These are phyloP conservation scores for Goffeauzyma gilvescens DNA, from an alignment of 768 basidiomycete genomes.

Conservation along the genomic window DNA sequence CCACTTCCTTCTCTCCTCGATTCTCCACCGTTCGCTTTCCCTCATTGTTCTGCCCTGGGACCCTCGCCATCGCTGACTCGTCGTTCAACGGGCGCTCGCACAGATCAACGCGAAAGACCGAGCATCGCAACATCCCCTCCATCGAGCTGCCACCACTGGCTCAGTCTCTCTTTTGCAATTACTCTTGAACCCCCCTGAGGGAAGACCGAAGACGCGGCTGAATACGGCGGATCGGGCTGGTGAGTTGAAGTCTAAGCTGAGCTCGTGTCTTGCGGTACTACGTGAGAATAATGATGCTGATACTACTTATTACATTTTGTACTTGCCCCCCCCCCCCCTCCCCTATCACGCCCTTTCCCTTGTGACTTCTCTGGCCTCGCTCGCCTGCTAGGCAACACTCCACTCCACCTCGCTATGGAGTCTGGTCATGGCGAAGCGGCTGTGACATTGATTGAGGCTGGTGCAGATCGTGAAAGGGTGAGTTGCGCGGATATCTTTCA, in stretches of 20 bases:
- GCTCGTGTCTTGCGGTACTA: not conserved
- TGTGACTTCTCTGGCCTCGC: not conserved
- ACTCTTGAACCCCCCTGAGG: constrained; percentile 65
- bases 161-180: constrained; percentile 72
- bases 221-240: constrained; percentile 43
- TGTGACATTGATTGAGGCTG: constrained; percentile 77
- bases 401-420: constrained; percentile 92
- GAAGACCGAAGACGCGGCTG: constrained; percentile 49
- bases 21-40: constrained; percentile 19
- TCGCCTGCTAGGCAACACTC: constrained; percentile 57
- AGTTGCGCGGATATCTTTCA: constrained; percentile 28
- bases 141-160: constrained; percentile 90
- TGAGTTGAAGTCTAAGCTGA: constrained; percentile 13
- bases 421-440: constrained; percentile 83
- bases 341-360: constrained; percentile 16
- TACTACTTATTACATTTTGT: too few species aligned
- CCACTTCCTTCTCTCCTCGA: not conserved
- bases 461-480: constrained; percentile 77
- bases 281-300: not conserved
- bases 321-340: constrained; percentile 63
- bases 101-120: constrained; percentile 89
- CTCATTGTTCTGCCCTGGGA: not conserved
- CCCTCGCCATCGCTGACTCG: not conserved
- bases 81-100: constrained; percentile 3
- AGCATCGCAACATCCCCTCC: constrained; percentile 83